Evolutionary conservation across 208 protist genomes (phyloP), one percentile per base, ranked within the genome.

Genomic region (Naegleria fowleri): DNA sequence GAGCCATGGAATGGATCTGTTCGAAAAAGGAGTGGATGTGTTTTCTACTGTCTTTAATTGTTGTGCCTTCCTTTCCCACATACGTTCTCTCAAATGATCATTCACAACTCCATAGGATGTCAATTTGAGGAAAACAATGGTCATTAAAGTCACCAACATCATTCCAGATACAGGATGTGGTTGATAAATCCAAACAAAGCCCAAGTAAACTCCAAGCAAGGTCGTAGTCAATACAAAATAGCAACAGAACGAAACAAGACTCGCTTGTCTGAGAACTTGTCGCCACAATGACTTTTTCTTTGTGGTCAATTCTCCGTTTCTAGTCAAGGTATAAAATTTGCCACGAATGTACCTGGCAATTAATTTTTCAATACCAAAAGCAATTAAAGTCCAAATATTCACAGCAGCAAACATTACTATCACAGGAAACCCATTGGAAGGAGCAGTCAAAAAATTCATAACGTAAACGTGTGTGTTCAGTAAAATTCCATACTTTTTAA

Each of bases 91-190:
- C 19, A 84, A 51, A 7, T 91, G 25, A n/a, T 40, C 38, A 67
- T 92, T 92, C 5, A 92, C 91, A 0, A 92, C 55, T 33, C 22
- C 48, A 58, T 92, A 92, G 3, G 91, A 92, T 36, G 40, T 83
- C 13, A 92, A 59, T 29, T 92, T 92, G 11, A 92, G 33, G 85
- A 92, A 92, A 22, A 92, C 36, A 59, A 92, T 92, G 9, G 58
- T 91, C 52, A 38, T 13, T 5, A 79, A 38, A 29, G 25, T 36
- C 15, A 38, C 88, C 19, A 48, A 84, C 11, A 90, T 83, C 38
- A 58, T 79, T 33, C 40, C 87, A 16, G 76, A 43, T 1, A 90
- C 43, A 16, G 41, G 48, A 40, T 90, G 40, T 15, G 51, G 39
- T 16, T 52, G 41, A 83, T 22, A 48, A 76, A 55, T 5, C 36